Evolutionary conservation across 257 asterid species (phyloP).

Genomic region (Coffea eugenioides): DNA sequence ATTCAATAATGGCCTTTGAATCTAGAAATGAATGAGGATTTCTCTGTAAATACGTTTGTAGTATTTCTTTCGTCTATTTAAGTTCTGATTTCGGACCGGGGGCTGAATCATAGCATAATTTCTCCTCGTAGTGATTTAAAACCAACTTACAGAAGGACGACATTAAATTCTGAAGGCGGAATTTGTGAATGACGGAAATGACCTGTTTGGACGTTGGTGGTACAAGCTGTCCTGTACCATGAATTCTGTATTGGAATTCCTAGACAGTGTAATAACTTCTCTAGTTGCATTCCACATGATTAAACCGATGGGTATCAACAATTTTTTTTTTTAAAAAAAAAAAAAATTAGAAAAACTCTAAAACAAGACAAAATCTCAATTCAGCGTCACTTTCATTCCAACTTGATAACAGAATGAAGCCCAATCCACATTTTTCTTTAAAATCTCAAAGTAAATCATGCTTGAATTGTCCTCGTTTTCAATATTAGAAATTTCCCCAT

Average conservation of each 20-base stretch:
- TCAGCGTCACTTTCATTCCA: constrained; percentile 7
- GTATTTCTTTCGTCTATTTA: neutral
- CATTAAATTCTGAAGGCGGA: neutral
- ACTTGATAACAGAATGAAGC: neutral
- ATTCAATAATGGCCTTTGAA: neutral
- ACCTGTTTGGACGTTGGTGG: neutral
- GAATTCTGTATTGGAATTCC: neutral
- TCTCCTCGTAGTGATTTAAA: neutral
- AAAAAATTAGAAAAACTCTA: neutral
- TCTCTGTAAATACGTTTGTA: neutral
- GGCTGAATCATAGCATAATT: neutral
- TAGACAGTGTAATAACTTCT: constrained; percentile 14
- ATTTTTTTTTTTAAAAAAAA: too few relatives aligned
- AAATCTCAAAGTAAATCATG: neutral
- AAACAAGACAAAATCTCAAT: constrained; percentile 15
- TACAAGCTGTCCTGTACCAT: neutral
- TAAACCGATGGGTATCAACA: neutral
- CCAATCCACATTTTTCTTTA: neutral
- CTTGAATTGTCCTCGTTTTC: neutral
- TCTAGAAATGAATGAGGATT: neutral
- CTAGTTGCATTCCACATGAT: neutral
- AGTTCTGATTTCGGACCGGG: neutral
- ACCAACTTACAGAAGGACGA: neutral
- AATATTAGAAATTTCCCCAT: too few relatives aligned
- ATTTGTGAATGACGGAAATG: neutral